Conservation (phyloP, 2,329 filamentous ascomycete species). For the Blumeriella jaapii region DNA sequence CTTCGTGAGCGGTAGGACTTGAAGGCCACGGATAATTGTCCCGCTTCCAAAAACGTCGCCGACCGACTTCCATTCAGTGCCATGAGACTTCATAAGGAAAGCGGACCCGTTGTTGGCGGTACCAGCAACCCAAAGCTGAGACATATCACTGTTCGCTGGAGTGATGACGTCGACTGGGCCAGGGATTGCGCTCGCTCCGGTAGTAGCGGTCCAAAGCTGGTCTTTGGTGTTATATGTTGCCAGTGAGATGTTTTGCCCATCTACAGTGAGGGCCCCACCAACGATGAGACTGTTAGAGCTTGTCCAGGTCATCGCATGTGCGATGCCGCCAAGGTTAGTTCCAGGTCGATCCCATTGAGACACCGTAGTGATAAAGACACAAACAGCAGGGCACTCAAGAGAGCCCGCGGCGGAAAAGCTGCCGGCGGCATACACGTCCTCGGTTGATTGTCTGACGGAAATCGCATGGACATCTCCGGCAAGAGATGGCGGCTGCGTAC, state of each 20-base stretch:
- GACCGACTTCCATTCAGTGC: slow-evolving; percentile 57
- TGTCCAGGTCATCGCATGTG: slow-evolving; percentile 66
- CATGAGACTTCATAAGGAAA: slow-evolving; percentile 77
- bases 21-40: slow-evolving; percentile 66
- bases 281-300: slow-evolving; percentile 61
- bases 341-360: slow-evolving; percentile 75
- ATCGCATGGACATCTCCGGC: slow-evolving; percentile 71
- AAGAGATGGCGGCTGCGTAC: slow-evolving; percentile 64
- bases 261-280: slow-evolving; percentile 63
- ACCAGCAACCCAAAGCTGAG: slow-evolving; percentile 75
- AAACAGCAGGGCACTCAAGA: slow-evolving; percentile 71
- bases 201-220: slow-evolving; percentile 53
- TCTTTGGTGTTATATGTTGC: slow-evolving; percentile 60
- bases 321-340: slow-evolving; percentile 55
- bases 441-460: slow-evolving; percentile 54
- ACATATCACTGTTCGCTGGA: slow-evolving; percentile 58
- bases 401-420: slow-evolving; percentile 74
- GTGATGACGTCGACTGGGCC: slow-evolving; percentile 71
- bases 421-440: slow-evolving; percentile 76
- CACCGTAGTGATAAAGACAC: slow-evolving; percentile 59
- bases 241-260: slow-evolving; percentile 53
- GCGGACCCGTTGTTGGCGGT: slow-evolving; percentile 53
- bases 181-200: slow-evolving; percentile 55
- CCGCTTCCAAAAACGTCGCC: slow-evolving; percentile 48
- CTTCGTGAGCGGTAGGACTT: slow-evolving; percentile 63